Evolutionary conservation across 495 filamentous ascomycete species (phyloP).

Genomic region (Ramalina intermedia): DNA sequence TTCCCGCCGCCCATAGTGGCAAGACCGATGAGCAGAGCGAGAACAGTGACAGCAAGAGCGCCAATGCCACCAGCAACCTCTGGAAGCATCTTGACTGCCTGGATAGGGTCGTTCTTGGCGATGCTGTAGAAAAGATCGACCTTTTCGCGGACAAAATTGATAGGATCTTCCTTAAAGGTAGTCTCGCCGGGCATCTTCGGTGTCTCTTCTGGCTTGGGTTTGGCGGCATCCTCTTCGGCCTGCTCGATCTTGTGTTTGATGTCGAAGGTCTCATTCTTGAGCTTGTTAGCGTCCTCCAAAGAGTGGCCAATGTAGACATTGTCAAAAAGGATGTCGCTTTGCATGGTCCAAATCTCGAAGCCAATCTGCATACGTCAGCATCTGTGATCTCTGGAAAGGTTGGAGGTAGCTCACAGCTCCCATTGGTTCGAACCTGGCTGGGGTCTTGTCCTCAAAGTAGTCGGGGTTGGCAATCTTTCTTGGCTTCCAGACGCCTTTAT

Average conservation of each 20-base stretch:
- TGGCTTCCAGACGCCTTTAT: slow-evolving; percentile 93
- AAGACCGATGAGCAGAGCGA: slow-evolving; percentile 50
- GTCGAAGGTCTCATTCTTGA: slow-evolving; percentile 85
- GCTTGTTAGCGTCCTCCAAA: slow-evolving; percentile 75
- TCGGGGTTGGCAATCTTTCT: slow-evolving; percentile 93
- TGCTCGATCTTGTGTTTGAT: slow-evolving; percentile 79
- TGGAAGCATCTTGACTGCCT: slow-evolving; percentile 82
- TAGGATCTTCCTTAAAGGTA: slow-evolving; percentile 85
- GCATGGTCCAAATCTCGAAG: slow-evolving; percentile 99
- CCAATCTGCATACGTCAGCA: slow-evolving; percentile 49
- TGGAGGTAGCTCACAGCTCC: slow-evolving; percentile 59
- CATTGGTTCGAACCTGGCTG: slow-evolving; percentile 93
- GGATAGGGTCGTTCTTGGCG: slow-evolving; percentile 72
- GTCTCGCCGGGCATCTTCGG: slow-evolving; percentile 55
- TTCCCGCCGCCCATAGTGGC: slow-evolving; percentile 39
- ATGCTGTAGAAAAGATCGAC: slow-evolving; percentile 75
- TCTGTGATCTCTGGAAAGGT: slow-evolving; percentile 10
- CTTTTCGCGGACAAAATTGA: slow-evolving; percentile 82
- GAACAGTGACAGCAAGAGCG: slow-evolving; percentile 50
- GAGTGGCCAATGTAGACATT: slow-evolving; percentile 99
- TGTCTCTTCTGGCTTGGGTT: slow-evolving; percentile 60
- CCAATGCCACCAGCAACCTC: slow-evolving; percentile 73
- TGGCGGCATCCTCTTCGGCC: slow-evolving; percentile 64
- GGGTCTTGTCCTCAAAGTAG: slow-evolving; percentile 96
- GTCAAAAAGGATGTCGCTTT: slow-evolving; percentile 96